Percentiles rank a stretch among this genome's conserved stretches.
phyloP scores from a whole-genome alignment of 495 filamentous ascomycete species.

The Penicillium turbatum region DNA sequence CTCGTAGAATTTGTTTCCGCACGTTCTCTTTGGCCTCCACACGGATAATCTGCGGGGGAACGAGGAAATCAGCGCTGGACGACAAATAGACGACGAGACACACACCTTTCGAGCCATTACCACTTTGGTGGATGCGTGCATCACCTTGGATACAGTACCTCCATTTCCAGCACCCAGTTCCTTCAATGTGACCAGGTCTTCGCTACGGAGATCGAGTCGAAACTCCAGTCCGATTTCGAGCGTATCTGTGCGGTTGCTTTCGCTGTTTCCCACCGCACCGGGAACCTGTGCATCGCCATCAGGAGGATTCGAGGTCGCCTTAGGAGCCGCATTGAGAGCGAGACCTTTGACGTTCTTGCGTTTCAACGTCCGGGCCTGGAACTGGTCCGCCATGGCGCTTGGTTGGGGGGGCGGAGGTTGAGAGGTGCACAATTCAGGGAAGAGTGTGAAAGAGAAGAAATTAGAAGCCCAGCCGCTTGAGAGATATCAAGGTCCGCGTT shows the following conservation, averaged over 20 bases:
- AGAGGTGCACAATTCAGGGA: constrained; percentile 6
- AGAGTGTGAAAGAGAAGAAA: constrained; percentile 1
- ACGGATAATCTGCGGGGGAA: constrained; percentile 72
- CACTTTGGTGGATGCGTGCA: constrained; percentile 89
- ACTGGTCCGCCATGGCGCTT: constrained; percentile 70
- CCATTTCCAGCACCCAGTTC: constrained; percentile 96
- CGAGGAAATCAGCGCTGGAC: constrained; percentile 10
- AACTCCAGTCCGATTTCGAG: constrained; percentile 97
- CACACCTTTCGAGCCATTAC: constrained; percentile 95
- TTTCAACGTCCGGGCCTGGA: constrained; percentile 89
- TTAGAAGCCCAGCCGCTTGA: constrained; percentile 1
- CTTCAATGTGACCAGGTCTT: constrained; percentile 88
- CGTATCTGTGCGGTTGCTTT: constrained; percentile 63
- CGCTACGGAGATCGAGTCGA: constrained; percentile 82
- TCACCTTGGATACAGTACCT: constrained; percentile 95
- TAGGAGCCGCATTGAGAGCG: constrained; percentile 66
- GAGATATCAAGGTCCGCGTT: constrained; percentile 7
- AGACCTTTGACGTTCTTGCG: constrained; percentile 98
- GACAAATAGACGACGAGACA: background rate
- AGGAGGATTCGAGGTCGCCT: constrained; percentile 52
- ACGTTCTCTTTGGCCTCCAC: constrained; percentile 97
- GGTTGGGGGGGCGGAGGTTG: constrained; percentile 4
- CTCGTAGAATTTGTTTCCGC: constrained; percentile 90
- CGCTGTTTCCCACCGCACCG: constrained; percentile 55
- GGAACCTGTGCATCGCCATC: constrained; percentile 56